Percentiles rank a stretch among this genome's conserved stretches.
Conservation (phyloP, 129 eudicot genomes). For the Flaveria robusta region DNA sequence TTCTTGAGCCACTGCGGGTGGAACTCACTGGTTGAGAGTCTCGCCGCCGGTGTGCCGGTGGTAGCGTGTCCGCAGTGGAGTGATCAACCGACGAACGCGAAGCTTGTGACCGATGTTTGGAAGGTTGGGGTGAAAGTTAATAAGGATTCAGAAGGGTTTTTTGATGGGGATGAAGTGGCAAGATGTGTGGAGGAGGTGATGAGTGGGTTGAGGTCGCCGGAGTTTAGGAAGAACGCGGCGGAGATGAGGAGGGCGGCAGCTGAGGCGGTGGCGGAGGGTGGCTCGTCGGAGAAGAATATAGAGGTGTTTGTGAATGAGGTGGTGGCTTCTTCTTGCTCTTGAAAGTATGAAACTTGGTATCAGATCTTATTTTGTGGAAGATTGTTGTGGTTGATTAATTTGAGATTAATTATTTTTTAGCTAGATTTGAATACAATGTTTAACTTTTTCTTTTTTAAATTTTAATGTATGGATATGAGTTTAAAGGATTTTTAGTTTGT, state of each 20-base stretch:
- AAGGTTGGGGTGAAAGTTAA: constrained; percentile 39
- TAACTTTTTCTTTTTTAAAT: too few relatives aligned
- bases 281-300: constrained; percentile 47
- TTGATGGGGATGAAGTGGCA: constrained; percentile 40
- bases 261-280: constrained; percentile 38
- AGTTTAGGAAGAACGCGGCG: constrained; percentile 40
- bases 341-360: too few relatives aligned
- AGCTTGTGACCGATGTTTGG: constrained; percentile 43
- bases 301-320: constrained; percentile 43
- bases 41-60: constrained; percentile 52
- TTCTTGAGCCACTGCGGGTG: constrained; percentile 62
- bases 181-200: constrained; percentile 43
- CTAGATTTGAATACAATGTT: too few relatives aligned
- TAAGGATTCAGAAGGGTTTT: constrained; percentile 17
- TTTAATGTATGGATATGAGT: too few relatives aligned
- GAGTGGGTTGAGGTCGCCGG: constrained; percentile 41
- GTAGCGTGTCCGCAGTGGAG: constrained; percentile 53
- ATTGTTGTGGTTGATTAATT: too few relatives aligned
- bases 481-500: too few relatives aligned
- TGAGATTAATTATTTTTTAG: too few relatives aligned
- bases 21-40: constrained; percentile 48
- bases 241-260: constrained; percentile 37
- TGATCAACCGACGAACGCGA: constrained; percentile 58
- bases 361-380: background rate
- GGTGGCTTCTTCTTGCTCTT: background rate